A percentile compares a stretch with the other conserved stretches of the same genome.
These are phyloP conservation scores for Cladosporium cucumerinum DNA, from an alignment of 2,329 filamentous ascomycete genomes.

Conservation along the genomic window DNA sequence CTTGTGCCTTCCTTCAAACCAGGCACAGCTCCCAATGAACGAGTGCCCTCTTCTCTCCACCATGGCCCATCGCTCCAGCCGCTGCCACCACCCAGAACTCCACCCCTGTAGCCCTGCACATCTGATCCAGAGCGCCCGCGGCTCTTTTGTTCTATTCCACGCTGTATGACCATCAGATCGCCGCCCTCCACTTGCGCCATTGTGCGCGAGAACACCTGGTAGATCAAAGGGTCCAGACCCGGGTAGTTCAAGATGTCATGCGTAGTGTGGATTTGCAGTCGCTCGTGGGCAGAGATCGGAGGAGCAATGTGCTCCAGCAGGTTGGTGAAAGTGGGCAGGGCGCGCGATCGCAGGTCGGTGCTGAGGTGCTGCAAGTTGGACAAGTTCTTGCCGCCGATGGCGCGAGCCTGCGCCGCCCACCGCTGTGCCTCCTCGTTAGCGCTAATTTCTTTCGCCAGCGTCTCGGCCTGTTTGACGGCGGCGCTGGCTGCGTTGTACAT, in stretches of 20 bases:
- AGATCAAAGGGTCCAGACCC: conserved; percentile 86
- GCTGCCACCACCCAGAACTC: conserved; percentile 44
- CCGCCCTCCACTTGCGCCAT: conserved; percentile 99
- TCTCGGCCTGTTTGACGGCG: conserved; percentile 90
- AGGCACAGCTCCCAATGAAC: conserved; percentile 75
- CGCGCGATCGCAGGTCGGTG: conserved; percentile 72
- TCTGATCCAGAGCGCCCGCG: conserved; percentile 58
- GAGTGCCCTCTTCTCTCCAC: conserved; percentile 71
- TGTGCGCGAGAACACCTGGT: conserved; percentile 86
- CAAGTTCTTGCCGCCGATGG: conserved; percentile 38
- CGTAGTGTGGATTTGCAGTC: conserved; percentile 93
- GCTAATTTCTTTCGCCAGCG: conserved; percentile 89
- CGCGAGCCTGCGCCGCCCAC: conserved; percentile 91
- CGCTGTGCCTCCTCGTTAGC: conserved; percentile 94
- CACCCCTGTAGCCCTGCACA: conserved; percentile 52
- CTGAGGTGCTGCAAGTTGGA: conserved; percentile 23
- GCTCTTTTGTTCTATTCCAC: conserved; percentile 77
- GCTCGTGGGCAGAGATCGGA: conserved; percentile 94
- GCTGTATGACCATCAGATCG: conserved; percentile 89
- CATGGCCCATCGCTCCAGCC: conserved; percentile 94
- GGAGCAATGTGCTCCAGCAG: conserved; percentile 93
- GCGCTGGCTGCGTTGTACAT: conserved; percentile 76
- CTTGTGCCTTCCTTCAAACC: conserved; percentile 86
- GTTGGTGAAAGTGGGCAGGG: conserved; percentile 90
- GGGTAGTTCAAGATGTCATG: conserved; percentile 95